Base-by-base conservation (phyloP, 768 basidiomycete genomes). In the Kwoniella pini region DNA sequence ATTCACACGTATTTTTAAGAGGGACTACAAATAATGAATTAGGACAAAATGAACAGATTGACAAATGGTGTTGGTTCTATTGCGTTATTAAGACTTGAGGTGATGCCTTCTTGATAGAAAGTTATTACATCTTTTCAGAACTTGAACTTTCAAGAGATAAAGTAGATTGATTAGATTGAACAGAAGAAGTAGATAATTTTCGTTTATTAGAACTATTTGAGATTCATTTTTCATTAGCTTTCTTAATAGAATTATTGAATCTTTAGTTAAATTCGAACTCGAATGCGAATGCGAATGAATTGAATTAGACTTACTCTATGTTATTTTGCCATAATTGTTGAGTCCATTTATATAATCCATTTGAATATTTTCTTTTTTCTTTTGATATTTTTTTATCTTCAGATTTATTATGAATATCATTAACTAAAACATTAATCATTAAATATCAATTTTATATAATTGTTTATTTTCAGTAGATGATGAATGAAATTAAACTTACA, bases 261-360 rank as follows among this genome's bases (percentile, higher is more conserved):
- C 33, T 7, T 36, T 36, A 7, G 15, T 36, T 36, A 36, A 15
- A 36, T 36, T 7, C 33, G 26, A 27, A 30, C 4, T 2, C 40
- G 13, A 7, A 43, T 19, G 17, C 19, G 24, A 31, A 43, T 31
- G 24, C 2, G 12, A 17, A 54, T 36, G 52, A 26, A 7, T 24
- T 21, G 38, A 54, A 39, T 30, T 4, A 9, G 5, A 61, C 59
- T 49, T 52, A 61, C 59, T 61, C 59, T 26, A 61, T 61, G 21
- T 61, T 49, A 22, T 54, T 53, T 26, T 61, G 52, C 59, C 59
- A 61, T 53, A 61, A 54, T 21, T 43, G 49, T 24, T 49, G 59
- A 42, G 59, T 61, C 59, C 59, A 61, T 26, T 54, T 46, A 45
- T 33, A 61, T 17, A 61, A 17, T 11, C 46, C 30, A 7, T 24